Evolutionary conservation across 129 eudicot genomes (phyloP).

Genomic region (Escallonia herrerae): DNA sequence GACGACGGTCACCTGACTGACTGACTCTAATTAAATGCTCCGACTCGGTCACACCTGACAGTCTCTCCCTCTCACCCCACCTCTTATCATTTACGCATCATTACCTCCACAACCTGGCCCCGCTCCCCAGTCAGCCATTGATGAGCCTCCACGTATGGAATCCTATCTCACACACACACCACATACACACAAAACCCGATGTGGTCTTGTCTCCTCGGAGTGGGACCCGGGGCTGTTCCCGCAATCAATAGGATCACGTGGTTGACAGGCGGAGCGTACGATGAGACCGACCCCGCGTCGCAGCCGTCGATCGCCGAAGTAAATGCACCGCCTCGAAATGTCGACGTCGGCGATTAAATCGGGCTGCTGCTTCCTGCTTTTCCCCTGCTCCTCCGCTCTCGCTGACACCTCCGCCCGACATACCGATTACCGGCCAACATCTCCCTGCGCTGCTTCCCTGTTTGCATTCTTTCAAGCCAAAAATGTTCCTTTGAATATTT

Average conservation of each 20-base stretch:
- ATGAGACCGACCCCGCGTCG: slow-evolving; percentile 10
- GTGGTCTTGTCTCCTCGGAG: too few relatives aligned
- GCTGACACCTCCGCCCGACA: slow-evolving; percentile 41
- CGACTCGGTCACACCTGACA: too few relatives aligned
- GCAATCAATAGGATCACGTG: slow-evolving; percentile 49
- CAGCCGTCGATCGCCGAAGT: background rate
- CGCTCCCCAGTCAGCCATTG: slow-evolving; percentile 13
- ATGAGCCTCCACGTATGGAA: slow-evolving; percentile 28
- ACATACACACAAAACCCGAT: too few relatives aligned
- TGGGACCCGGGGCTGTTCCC: background rate
- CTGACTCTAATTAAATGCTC: too few relatives aligned
- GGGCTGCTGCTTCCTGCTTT: slow-evolving; percentile 19
- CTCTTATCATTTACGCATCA: slow-evolving; percentile 58
- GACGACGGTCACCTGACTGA: too few relatives aligned
- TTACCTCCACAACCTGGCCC: slow-evolving; percentile 35
- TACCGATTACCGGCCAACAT: too few relatives aligned
- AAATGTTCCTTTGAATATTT: too few relatives aligned
- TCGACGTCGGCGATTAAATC: slow-evolving; percentile 19
- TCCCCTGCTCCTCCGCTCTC: slow-evolving; percentile 55
- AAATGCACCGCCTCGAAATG: background rate
- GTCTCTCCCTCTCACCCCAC: background rate
- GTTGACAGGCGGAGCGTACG: slow-evolving; percentile 8
- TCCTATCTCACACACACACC: too few relatives aligned
- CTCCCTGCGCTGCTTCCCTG: too few relatives aligned
- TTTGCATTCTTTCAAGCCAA: too few relatives aligned